Evolutionary conservation across 495 filamentous ascomycete genomes (phyloP), one percentile per base, ranked within the genome.

Genomic region (Chaetomidium leptoderma): DNA sequence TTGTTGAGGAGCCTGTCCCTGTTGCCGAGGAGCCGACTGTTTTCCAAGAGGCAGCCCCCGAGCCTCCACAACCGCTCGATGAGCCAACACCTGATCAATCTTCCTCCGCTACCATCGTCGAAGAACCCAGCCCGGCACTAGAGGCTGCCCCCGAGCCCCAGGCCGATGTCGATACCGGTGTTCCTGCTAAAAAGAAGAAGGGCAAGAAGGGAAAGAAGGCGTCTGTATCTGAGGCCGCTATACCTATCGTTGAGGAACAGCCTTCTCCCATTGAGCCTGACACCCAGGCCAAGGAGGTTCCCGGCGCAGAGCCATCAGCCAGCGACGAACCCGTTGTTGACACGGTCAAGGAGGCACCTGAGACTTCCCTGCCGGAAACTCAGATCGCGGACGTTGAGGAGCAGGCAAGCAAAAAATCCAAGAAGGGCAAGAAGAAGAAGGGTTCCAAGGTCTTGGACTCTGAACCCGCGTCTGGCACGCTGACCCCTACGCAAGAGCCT

Each of bases 401-500:
- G 9, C 47, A 50, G 30, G 17, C 47, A 26, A 50, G 32, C 51
- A 65, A 64, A 45, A 64, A 64, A 29, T 55, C 59, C 14, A 65
- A 63, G 52, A 67, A 67, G 47, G 27, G 13, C 42, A 60, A 57
- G 37, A 65, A 64, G 42, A 58, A 61, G 35, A 68, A 56, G 33
- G 50, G 35, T 19, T 53, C 50, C 1, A 62, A 57, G 44, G 55
- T 57, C 10, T 24, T 17, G 3, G 27, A 44, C 3, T 33, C 54
- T 43, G 47, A 65, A 60, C 49, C 49, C 7, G 36, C 49, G 0
- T 53, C 49, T 30, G 26, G 49, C 35, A 42, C 35, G 3, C 4
- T 53, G 21, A 53, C 33, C 19, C 35, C 49, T 7, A 24, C 49
- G 9, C 49, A 53, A 30, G 49, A 53, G 6, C 9, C 27, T 4